Evolutionary conservation across 176 grass and related monocot species (phyloP), one percentile per base, ranked within the genome.

Genomic region (Typha latifolia): DNA sequence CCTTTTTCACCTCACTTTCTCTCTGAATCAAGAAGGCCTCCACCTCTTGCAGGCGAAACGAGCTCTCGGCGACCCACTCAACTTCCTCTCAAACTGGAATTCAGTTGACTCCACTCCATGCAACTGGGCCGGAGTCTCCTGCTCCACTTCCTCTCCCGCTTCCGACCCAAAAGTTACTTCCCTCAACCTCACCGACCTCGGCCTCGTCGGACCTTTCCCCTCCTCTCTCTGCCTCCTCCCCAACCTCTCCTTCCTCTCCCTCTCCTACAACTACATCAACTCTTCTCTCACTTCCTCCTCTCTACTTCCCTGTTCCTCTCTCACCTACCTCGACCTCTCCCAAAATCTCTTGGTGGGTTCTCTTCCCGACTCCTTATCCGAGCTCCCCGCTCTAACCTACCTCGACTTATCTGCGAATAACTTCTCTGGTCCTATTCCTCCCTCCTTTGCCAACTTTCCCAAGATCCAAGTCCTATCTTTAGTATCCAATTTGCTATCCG

Each of bases 351-450:
- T 96, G 12, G 31, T 29, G 12, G 92, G 88, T 2, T 47, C 78
- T 9, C 78, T 91, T 8, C 93, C 93, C 2, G 62, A 69, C 48
- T 80, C 74, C 5, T 74, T 91, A 49, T 63, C 85, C 5, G 51
- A 49, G 18, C 69, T 89, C 47, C 82, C 83, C 5, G 37, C 74
- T 51, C 82, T 96, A 37, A 3, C 7, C 3, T 34, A 51, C 74
- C 82, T 96, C 62, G 82, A 89, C 75, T 80, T 96, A 62, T 72
- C 80, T 5, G 69, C 12, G 3, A 96, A 96, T 74, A 80, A 76
- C 57, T 88, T 96, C 66, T 86, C 85, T 61, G 88, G 93, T 14
- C 31, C 34, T 5, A 61, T 96, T 19, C 92, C 92, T 22, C 23
- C 68, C 48, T 84, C 78, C 12, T 96, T 87, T 48, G 34, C 15